Conservation (phyloP, 257 asterid genomes). For the Handroanthus guayacan region DNA sequence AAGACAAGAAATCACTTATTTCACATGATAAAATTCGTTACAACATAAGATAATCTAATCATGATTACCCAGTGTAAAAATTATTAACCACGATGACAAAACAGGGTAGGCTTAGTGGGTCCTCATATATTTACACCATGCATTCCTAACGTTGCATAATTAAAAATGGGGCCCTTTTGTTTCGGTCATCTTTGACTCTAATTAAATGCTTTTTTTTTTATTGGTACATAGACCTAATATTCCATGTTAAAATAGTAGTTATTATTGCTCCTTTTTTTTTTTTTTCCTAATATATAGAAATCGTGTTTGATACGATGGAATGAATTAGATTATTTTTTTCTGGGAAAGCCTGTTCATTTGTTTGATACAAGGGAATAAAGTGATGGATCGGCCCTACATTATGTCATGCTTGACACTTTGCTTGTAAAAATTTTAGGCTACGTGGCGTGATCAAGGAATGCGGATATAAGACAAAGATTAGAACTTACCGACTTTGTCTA, state of each 20-base stretch:
- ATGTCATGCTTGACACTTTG: no score
- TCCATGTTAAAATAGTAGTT: background rate
- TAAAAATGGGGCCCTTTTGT: background rate
- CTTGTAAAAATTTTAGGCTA: no score
- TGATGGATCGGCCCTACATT: no score
- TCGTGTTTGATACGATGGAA: no score
- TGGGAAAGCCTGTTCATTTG: no score
- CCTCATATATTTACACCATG: background rate
- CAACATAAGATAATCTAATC: background rate
- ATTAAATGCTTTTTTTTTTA: background rate
- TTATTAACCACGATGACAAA: constrained; percentile 17
- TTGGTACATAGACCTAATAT: background rate
- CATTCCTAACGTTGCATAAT: constrained; percentile 7
- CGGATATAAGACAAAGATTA: no score
- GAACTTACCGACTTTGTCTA: no score
- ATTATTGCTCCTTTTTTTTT: no score
- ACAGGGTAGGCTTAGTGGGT: background rate
- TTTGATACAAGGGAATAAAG: no score
- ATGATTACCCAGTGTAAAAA: background rate
- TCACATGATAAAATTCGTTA: background rate
- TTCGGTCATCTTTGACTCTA: background rate
- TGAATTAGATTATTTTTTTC: no score
- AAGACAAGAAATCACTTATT: background rate
- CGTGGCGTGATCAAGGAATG: no score
- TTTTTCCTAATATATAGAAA: no score